Percentiles rank a stretch among this genome's conserved stretches.
Conservation (phyloP, 257 asterid species). For the Leptodermis oblonga region DNA sequence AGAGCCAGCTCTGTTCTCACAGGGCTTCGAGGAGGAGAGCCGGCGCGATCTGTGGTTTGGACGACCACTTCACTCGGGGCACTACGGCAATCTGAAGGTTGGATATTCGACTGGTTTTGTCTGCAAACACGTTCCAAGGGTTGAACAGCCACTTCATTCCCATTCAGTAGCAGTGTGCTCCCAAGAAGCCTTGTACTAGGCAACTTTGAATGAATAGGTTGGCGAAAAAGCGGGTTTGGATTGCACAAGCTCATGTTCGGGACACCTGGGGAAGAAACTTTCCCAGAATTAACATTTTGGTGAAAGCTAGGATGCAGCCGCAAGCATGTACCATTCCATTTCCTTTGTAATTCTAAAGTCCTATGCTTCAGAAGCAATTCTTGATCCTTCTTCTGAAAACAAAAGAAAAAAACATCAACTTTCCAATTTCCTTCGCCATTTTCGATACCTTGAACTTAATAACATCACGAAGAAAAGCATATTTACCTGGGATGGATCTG, state of each 20-base stretch:
- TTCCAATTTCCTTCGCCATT: neutral
- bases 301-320: slow-evolving; percentile 46
- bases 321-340: slow-evolving; percentile 49
- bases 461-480: slow-evolving; percentile 1
- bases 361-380: slow-evolving; percentile 51
- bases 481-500: slow-evolving; percentile 49
- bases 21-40: slow-evolving; percentile 60
- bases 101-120: slow-evolving; percentile 15
- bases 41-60: slow-evolving; percentile 13
- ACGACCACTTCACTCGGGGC: slow-evolving; percentile 25
- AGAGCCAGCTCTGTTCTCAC: slow-evolving; percentile 87
- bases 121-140: slow-evolving; percentile 11
- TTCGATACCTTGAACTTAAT: neutral
- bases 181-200: slow-evolving; percentile 30
- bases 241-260: slow-evolving; percentile 43
- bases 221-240: slow-evolving; percentile 44
- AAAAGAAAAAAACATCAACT: neutral
- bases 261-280: slow-evolving; percentile 28
- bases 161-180: slow-evolving; percentile 52
- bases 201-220: slow-evolving; percentile 53
- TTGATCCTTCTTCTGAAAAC: slow-evolving; percentile 49
- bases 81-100: slow-evolving; percentile 14
- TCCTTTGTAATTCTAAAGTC: slow-evolving; percentile 62
- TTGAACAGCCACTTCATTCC: slow-evolving; percentile 24
- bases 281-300: slow-evolving; percentile 32